Conservation (phyloP, 2,329 filamentous ascomycete species). For the Bipolaris victoriae region DNA sequence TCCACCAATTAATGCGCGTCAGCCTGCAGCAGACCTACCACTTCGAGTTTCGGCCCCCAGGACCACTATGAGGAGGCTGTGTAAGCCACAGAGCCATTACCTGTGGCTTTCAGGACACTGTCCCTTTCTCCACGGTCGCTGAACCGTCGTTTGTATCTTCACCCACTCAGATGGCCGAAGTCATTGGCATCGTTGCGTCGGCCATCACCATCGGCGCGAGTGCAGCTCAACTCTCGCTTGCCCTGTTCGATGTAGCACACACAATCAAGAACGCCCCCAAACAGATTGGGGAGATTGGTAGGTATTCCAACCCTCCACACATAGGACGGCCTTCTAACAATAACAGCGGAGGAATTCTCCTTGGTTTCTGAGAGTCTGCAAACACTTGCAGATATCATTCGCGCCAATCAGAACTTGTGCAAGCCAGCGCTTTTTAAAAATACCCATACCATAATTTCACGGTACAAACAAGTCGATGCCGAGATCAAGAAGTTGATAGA, state of each 20-base stretch:
- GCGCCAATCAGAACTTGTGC: not conserved
- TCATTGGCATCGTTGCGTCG: slow-evolving; percentile 10
- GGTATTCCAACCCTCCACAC: not conserved
- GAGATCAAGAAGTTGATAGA: slow-evolving; percentile 11
- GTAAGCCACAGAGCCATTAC: slow-evolving; percentile 6
- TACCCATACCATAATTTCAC: not conserved
- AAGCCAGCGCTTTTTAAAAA: slow-evolving; percentile 4
- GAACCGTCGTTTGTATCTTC: slow-evolving; percentile 7
- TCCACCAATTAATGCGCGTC: not conserved
- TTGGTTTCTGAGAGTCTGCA: slow-evolving; percentile 4
- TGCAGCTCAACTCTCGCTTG: slow-evolving; percentile 25
- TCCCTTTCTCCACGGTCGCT: not conserved
- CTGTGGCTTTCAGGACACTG: not conserved
- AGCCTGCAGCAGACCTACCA: slow-evolving; percentile 6
- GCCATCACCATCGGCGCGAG: slow-evolving; percentile 21
- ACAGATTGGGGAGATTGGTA: slow-evolving; percentile 27
- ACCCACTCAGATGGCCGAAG: slow-evolving; percentile 14
- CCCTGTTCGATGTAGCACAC: slow-evolving; percentile 23
- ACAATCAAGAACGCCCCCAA: slow-evolving; percentile 24
- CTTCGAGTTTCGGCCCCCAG: slow-evolving; percentile 7
- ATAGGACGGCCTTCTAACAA: not conserved
- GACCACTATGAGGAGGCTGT: slow-evolving; percentile 10
- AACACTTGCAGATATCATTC: slow-evolving; percentile 8
- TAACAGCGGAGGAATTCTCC: slow-evolving; percentile 8
- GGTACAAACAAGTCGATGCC: slow-evolving; percentile 3